Evolutionary conservation across 306 rosid genomes (phyloP), one percentile per base, ranked within the genome.

Genomic region (Mimosa pudica): DNA sequence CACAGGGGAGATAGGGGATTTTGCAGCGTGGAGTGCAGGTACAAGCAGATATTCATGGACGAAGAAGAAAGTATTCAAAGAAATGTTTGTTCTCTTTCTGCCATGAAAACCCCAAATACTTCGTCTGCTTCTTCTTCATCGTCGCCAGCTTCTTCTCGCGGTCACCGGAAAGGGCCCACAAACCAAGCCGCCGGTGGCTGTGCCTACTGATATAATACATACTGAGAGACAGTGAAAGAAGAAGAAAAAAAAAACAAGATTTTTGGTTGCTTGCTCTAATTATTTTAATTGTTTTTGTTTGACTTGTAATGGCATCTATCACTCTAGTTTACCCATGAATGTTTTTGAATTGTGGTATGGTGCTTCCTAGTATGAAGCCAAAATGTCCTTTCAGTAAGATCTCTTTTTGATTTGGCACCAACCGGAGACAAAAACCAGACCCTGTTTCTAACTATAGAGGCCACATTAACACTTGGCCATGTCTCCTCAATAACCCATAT

Each of bases 21-120:
- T 68, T 96, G 97, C 73, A 96, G 99, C 81, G 98, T 84, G 88
- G 99, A 93, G 82, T 96, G 98, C 83, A 85, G 97, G 80, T 90
- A 88, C 87, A 87, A 89, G 86, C 98, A 96, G 82, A 96, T 96
- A 83, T 87, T 90, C 73, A 84, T 74, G 89, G 99, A 96, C 64
- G 98, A 92, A 80, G 94, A 90, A 81, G 97, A 91, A 46, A 83
- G 72, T 80, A 17, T 82, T 82, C 76, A 70, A 54, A 79, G 81
- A 49, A 85, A 82, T 7, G 85, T 88, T 70, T 85, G 89, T 82
- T 93, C 89, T 32, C 32, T 86, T 76, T 77, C 83, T 16, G 90
- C 91, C 4, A 84, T 70, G 58, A 68, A 44, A 10, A 82, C 48
- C 24, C 84, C 89, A 47, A 36, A 12, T 2, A 9, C 52, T 47